Evolutionary conservation across 345 rosid species (phyloP).

Genomic region (Physaria fendleri): DNA sequence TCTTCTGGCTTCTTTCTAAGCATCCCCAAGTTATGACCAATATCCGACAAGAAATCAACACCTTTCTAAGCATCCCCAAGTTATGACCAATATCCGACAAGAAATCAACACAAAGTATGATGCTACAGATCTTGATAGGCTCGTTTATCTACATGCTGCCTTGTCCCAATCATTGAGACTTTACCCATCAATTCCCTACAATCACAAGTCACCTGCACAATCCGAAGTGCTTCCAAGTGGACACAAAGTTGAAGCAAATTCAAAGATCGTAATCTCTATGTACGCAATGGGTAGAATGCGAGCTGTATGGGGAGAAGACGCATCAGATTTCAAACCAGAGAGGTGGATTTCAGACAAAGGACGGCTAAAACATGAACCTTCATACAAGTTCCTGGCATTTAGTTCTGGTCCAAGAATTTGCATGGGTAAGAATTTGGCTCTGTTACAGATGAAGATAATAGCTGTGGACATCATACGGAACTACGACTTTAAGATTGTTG

Average conservation of each 20-base stretch:
- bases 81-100: slow-evolving; percentile 20
- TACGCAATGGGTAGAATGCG: slow-evolving; percentile 33
- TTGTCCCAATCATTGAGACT: slow-evolving; percentile 23
- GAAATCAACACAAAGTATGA: slow-evolving; percentile 7
- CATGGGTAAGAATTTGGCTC: slow-evolving; percentile 16
- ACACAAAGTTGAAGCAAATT: slow-evolving; percentile 11
- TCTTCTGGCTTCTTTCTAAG: slow-evolving; percentile 35
- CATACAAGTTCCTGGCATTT: slow-evolving; percentile 21
- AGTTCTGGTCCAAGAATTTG: slow-evolving; percentile 20
- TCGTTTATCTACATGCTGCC: slow-evolving; percentile 25
- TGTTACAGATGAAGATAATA: slow-evolving; percentile 20
- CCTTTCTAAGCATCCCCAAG: slow-evolving; percentile 28
- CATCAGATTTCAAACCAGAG: slow-evolving; percentile 38
- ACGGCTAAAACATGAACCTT: neutral
- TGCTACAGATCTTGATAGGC: slow-evolving; percentile 28
- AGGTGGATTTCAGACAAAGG: slow-evolving; percentile 33
- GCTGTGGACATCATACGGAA: slow-evolving; percentile 5
- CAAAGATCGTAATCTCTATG: neutral
- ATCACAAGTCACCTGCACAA: neutral
- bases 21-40: slow-evolving; percentile 29
- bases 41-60: slow-evolving; percentile 11
- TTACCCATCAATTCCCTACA: slow-evolving; percentile 23
- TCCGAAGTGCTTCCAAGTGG: slow-evolving; percentile 29
- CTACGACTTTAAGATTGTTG: slow-evolving; percentile 18
- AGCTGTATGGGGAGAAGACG: slow-evolving; percentile 39